Evolutionary conservation across 2,329 filamentous ascomycete species (phyloP).

Genomic region (Arthrinium phaeospermum): DNA sequence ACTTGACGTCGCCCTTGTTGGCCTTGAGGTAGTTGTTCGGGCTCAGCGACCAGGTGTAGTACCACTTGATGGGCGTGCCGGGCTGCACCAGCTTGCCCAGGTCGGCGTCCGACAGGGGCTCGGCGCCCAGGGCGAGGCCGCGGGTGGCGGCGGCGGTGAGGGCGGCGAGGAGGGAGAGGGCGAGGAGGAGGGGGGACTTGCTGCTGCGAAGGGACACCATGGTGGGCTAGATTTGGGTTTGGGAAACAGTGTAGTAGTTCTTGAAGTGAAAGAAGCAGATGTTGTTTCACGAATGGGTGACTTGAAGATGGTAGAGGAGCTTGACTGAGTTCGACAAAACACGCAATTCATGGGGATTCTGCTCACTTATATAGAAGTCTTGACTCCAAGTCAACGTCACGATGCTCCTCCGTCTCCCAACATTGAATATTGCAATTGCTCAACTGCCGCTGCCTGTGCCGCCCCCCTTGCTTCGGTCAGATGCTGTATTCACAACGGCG

Average conservation of each 20-base stretch:
- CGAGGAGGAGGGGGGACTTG: neutral
- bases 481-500: neutral
- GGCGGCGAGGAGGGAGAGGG: neutral
- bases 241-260: neutral
- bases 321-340: neutral
- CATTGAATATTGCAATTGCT: neutral
- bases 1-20: constrained; percentile 34
- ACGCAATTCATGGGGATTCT: neutral
- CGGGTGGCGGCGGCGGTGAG: neutral
- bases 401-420: neutral
- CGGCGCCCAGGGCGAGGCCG: neutral
- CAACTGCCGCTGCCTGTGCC: neutral
- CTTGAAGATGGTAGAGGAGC: neutral
- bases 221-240: neutral
- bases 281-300: neutral
- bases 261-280: neutral
- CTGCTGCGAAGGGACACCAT: neutral
- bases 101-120: neutral
- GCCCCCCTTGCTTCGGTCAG: neutral
- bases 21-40: constrained; percentile 24
- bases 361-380: neutral
- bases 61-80: constrained; percentile 47
- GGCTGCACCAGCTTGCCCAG: neutral
- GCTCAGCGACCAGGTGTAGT: constrained; percentile 48
- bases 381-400: neutral